phyloP scores from a whole-genome alignment of 345 rosid species.

The Cardamine resedifolia region DNA sequence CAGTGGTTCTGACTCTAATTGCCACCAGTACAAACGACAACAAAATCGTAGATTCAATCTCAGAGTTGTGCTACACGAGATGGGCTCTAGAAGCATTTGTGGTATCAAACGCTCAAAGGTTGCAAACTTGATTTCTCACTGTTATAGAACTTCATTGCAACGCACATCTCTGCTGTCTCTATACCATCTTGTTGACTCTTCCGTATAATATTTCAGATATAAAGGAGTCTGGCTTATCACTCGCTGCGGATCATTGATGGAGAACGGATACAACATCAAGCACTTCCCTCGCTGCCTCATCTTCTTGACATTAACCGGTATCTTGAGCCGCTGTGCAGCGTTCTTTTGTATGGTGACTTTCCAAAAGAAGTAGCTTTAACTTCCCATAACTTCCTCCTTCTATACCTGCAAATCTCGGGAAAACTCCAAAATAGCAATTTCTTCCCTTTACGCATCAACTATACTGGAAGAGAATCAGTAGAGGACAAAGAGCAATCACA shows the following conservation, averaged over 20 bases:
- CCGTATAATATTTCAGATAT: slow-evolving; percentile 50
- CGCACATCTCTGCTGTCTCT: background rate
- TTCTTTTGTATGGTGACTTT: slow-evolving; percentile 62
- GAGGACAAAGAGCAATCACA: slow-evolving; percentile 14
- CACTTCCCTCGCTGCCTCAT: slow-evolving; percentile 61
- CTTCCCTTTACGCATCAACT: slow-evolving; percentile 3
- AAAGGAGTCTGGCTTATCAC: slow-evolving; percentile 97
- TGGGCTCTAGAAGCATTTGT: slow-evolving; percentile 99
- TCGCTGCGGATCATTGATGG: slow-evolving; percentile 75
- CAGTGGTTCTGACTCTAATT: slow-evolving; percentile 88
- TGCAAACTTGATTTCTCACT: slow-evolving; percentile 9
- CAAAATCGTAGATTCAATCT: slow-evolving; percentile 39
- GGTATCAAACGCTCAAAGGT: slow-evolving; percentile 93
- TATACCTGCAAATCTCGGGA: slow-evolving; percentile 27
- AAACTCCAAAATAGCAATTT: slow-evolving; percentile 15
- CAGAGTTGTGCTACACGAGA: slow-evolving; percentile 72
- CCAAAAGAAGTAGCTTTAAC: slow-evolving; percentile 53
- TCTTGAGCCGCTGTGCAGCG: slow-evolving; percentile 57
- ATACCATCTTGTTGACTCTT: slow-evolving; percentile 16
- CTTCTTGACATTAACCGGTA: slow-evolving; percentile 58
- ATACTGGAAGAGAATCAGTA: slow-evolving; percentile 20
- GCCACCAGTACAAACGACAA: slow-evolving; percentile 54
- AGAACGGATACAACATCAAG: slow-evolving; percentile 63
- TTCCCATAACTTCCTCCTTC: slow-evolving; percentile 11
- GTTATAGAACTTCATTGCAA: slow-evolving; percentile 17